Percentiles rank a stretch among this genome's conserved stretches.
Conservation (phyloP, 306 rosid genomes). For the Arachis stenosperma region DNA sequence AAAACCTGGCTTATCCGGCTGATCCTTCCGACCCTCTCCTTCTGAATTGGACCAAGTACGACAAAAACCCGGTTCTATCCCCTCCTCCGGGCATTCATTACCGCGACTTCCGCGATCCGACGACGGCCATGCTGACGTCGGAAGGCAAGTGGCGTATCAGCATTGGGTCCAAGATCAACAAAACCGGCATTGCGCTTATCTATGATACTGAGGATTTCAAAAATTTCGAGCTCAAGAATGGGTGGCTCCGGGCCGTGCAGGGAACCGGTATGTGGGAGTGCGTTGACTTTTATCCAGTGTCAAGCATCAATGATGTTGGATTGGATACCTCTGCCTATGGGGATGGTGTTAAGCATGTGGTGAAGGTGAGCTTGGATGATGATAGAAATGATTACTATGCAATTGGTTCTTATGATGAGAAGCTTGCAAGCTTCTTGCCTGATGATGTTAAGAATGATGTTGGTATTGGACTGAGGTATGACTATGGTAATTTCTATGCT, state of each 20-base stretch:
- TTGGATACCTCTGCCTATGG: conserved; percentile 69
- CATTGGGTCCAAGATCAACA: conserved; percentile 74
- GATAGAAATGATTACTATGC: conserved; percentile 85
- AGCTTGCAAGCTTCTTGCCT: conserved; percentile 54
- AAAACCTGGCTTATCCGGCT: conserved; percentile 80
- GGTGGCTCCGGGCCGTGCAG: conserved; percentile 64
- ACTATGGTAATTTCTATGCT: conserved; percentile 84
- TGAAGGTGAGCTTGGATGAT: conserved; percentile 82
- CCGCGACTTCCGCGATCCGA: conserved; percentile 91
- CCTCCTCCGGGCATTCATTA: conserved; percentile 72
- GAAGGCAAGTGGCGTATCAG: conserved; percentile 77
- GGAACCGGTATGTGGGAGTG: conserved; percentile 98
- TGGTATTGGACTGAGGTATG: conserved; percentile 84
- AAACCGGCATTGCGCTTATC: conserved; percentile 72
- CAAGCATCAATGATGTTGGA: conserved; percentile 46
- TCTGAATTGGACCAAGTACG: conserved; percentile 73
- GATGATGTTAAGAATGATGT: conserved; percentile 71
- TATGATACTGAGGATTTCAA: conserved; percentile 82
- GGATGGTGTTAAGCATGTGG: conserved; percentile 72
- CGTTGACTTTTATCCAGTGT: conserved; percentile 83
- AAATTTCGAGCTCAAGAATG: conserved; percentile 57
- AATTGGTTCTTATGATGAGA: conserved; percentile 76
- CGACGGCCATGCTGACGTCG: conserved; percentile 85
- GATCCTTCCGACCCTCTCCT: conserved; percentile 79
- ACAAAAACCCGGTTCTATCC: conserved; percentile 72